Evolutionary conservation across 768 basidiomycete species (phyloP).

Genomic region (Chalciporus sphaerocephalus): DNA sequence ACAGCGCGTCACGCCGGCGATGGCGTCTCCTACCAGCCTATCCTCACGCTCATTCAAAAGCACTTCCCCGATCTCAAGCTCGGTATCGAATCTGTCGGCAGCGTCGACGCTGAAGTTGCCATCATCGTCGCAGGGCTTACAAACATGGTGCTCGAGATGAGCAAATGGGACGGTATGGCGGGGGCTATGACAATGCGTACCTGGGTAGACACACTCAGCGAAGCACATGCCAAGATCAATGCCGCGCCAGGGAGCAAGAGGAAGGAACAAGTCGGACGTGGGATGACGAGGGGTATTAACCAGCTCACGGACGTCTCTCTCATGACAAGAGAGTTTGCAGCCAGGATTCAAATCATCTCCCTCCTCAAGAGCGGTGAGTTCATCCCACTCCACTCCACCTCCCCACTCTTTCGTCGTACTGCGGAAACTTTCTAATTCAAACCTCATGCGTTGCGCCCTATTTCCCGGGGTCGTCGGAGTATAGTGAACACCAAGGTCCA

Average conservation of each 20-base stretch:
- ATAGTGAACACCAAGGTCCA: conserved; percentile 47
- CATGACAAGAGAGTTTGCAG: conserved; percentile 52
- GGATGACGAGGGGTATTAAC: conserved; percentile 49
- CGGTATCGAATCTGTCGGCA: conserved; percentile 44
- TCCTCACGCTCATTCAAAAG: conserved; percentile 44
- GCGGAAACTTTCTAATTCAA: conserved; percentile 1
- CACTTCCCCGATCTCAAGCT: conserved; percentile 46
- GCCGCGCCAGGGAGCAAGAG: conserved; percentile 20
- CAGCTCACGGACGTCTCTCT: conserved; percentile 46
- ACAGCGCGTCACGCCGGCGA: conserved; percentile 47
- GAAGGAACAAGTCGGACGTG: conserved; percentile 43
- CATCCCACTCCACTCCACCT: neutral
- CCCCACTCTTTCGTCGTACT: neutral
- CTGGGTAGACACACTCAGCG: conserved; percentile 47
- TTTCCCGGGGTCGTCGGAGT: neutral
- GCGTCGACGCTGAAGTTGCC: conserved; percentile 45
- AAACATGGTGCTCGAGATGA: conserved; percentile 52
- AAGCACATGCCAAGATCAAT: conserved; percentile 35
- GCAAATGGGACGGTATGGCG: conserved; percentile 54
- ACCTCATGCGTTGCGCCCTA: neutral
- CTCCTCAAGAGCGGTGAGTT: conserved; percentile 47
- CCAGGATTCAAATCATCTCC: conserved; percentile 52
- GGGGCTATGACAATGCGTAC: conserved; percentile 54
- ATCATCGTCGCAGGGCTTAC: conserved; percentile 49
- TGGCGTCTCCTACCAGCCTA: conserved; percentile 45